phyloP scores from a whole-genome alignment of 306 rosid species.

The Trichosanthes cucumerina region DNA sequence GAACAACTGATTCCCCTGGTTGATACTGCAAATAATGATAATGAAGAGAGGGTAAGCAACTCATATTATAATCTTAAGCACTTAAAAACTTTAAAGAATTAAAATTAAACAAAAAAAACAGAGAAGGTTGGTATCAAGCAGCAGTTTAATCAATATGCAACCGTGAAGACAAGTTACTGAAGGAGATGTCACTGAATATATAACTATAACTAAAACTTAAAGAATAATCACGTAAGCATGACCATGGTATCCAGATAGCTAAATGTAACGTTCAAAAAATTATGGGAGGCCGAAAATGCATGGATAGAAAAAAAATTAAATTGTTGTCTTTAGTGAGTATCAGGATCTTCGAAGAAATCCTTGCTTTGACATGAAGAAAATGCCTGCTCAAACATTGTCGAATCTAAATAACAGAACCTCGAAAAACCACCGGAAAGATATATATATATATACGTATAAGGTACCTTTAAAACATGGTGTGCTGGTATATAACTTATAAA shows the following conservation, averaged over 20 bases:
- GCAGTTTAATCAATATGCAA: neutral
- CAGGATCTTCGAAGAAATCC: neutral
- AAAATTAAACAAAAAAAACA: neutral
- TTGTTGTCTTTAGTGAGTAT: neutral
- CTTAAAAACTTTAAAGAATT: neutral
- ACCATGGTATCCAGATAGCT: neutral
- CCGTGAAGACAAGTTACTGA: neutral
- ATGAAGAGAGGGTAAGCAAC: neutral
- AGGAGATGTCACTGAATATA: neutral
- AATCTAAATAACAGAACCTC: neutral
- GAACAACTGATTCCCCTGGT: constrained; percentile 50
- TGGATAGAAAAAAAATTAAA: neutral
- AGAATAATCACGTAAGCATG: neutral
- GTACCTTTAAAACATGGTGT: neutral
- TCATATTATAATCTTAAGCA: neutral
- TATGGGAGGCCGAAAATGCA: neutral
- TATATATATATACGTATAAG: neutral
- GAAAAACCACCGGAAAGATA: neutral
- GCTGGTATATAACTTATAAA: neutral
- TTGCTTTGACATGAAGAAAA: neutral
- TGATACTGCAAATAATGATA: constrained; percentile 51
- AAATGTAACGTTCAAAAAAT: neutral
- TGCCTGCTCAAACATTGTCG: neutral
- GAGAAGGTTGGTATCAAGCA: neutral
- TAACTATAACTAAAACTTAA: neutral